Base-by-base conservation (phyloP, 2,329 filamentous ascomycete species). In the Bipolaris oryzae region DNA sequence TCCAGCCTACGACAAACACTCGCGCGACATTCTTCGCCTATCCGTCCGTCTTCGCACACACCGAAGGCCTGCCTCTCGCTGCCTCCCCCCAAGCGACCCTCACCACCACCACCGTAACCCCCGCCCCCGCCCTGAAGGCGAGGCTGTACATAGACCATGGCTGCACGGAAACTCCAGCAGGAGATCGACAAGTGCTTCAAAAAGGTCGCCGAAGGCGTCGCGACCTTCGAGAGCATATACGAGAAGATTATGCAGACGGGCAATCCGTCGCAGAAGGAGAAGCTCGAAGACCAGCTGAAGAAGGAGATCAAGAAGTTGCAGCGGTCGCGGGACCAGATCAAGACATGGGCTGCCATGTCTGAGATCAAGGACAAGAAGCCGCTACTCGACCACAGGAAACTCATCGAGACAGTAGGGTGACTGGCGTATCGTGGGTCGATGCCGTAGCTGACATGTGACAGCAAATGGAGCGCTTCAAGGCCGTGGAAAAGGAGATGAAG, bases 401-500 rank as follows among this genome's bases (percentile, higher is more conserved):
- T 96, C 77, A 99, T 99, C 79, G 95, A 99, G 84, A 96, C 93
- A 82, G 94, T 98, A 81, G 69, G 87, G 51, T 51, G 42, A 47
- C 57, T 41, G 23, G 39, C 41, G 43, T 42, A 16, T 53, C 37
- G 37, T 39, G 28, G 28, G 23, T 44, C 60, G 51, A 62, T 56
- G 47, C 57, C 55, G 52, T 62, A 64, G 33, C 76, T 78, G 66
- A 78, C 68, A 50, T 45, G 57, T 57, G 79, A 77, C 80, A 95
- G 91, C 89, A 94, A 90, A 99, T 99, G 95, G 95, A 99, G 80
- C 92, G 92, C 72, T 99, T 99, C 86, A 99, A 99, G 82, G 94
- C 93, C n/a, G 95, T 99, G 50, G 95, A 99, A 79, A 99, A 99
- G 83, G 95, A 96, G 73, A 98, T 99, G 95, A 99, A 99, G 84